Percentiles rank a stretch among this genome's conserved stretches.
Evolutionary conservation across 495 filamentous ascomycete genomes (phyloP).

Genomic region (Penicillium nucicola): DNA sequence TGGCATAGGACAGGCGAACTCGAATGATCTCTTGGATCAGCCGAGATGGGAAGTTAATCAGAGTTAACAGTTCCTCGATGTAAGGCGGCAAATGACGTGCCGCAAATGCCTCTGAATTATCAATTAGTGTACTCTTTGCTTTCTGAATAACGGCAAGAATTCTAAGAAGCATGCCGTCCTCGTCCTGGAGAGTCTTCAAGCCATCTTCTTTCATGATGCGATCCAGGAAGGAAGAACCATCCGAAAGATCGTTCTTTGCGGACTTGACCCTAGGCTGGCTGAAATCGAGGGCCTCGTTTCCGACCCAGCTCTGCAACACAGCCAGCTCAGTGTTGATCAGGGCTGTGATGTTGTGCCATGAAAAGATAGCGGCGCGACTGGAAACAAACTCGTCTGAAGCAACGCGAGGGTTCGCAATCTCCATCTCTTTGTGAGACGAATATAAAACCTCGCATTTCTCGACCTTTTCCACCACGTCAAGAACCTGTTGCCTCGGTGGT

Average conservation of each 20-base stretch:
- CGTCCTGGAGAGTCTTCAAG: constrained; percentile 81
- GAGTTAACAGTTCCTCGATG: constrained; percentile 89
- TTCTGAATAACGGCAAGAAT: constrained; percentile 84
- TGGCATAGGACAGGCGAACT: constrained; percentile 86
- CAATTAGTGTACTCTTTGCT: constrained; percentile 87
- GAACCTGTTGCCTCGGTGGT: constrained; percentile 77
- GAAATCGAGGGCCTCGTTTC: constrained; percentile 93
- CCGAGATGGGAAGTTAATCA: constrained; percentile 95
- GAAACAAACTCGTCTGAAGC: constrained; percentile 71
- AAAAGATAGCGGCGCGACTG: constrained; percentile 80
- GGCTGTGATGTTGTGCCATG: constrained; percentile 97
- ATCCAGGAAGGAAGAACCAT: constrained; percentile 90
- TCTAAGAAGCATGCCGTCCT: constrained; percentile 77
- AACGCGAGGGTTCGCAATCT: constrained; percentile 64
- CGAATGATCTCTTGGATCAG: constrained; percentile 96
- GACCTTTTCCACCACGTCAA: constrained; percentile 83
- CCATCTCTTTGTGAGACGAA: constrained; percentile 72
- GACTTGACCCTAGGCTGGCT: constrained; percentile 51
- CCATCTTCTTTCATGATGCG: constrained; percentile 98
- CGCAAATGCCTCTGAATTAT: constrained; percentile 79
- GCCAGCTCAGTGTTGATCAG: constrained; percentile 93
- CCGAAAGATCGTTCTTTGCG: constrained; percentile 63
- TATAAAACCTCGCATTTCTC: constrained; percentile 83
- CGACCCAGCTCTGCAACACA: constrained; percentile 92
- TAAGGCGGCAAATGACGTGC: constrained; percentile 93